Evolutionary conservation across 2,329 filamentous ascomycete genomes (phyloP).

Genomic region (Sarocladium oryzae): DNA sequence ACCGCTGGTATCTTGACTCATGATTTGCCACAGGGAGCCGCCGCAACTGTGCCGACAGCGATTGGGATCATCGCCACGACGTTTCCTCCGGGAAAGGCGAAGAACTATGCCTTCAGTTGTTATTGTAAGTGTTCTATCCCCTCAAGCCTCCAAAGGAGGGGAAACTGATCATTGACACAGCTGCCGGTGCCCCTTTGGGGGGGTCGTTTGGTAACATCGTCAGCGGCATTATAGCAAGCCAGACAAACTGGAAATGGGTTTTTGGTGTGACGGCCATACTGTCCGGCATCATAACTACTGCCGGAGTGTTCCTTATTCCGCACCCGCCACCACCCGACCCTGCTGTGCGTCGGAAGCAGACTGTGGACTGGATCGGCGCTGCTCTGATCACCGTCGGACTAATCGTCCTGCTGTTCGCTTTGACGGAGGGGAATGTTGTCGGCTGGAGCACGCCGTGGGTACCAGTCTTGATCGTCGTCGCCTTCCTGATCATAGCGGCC

Average conservation of each 20-base stretch:
- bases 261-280: slow-evolving; percentile 60
- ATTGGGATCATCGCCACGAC: slow-evolving; percentile 64
- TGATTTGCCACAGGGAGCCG: slow-evolving; percentile 42
- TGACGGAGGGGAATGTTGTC: slow-evolving; percentile 63
- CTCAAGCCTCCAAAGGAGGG: no score
- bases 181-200: slow-evolving; percentile 58
- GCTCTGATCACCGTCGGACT: slow-evolving; percentile 55
- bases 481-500: slow-evolving; percentile 45
- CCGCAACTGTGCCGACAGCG: slow-evolving; percentile 64
- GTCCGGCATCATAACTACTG: slow-evolving; percentile 47
- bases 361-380: slow-evolving; percentile 61
- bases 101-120: slow-evolving; percentile 63
- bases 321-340: slow-evolving; percentile 29
- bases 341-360: not conserved
- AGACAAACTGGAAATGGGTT: slow-evolving; percentile 59
- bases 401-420: slow-evolving; percentile 56
- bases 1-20: not conserved
- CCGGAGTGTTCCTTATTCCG: slow-evolving; percentile 55
- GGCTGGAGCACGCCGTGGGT: slow-evolving; percentile 62
- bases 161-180: slow-evolving; percentile 20
- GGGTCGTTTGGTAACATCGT: slow-evolving; percentile 59
- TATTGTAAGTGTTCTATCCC: slow-evolving; percentile 37
- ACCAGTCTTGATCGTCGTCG: slow-evolving; percentile 50
- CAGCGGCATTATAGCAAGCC: slow-evolving; percentile 57
- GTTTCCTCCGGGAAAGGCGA: slow-evolving; percentile 60